Percentiles rank a stretch among this genome's conserved stretches.
Evolutionary conservation across 176 grass and related monocot genomes (phyloP).

Genomic region (Tuctoria greenei): DNA sequence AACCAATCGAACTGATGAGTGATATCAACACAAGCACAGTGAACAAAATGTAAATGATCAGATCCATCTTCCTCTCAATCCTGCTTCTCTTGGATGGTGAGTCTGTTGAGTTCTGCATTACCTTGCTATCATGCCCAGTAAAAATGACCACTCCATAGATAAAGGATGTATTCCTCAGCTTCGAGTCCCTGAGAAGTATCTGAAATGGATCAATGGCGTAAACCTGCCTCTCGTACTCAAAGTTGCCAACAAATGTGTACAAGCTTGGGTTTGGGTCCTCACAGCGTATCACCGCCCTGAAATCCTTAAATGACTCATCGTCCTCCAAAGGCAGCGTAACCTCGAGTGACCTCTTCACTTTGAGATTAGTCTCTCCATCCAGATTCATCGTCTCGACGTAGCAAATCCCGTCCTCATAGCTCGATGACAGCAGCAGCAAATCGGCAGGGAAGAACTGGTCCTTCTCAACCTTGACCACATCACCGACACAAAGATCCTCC

Average conservation of each 20-base stretch:
- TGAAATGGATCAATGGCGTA: constrained; percentile 79
- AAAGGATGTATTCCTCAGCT: constrained; percentile 89
- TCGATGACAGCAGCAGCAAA: constrained; percentile 71
- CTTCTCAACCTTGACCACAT: constrained; percentile 92
- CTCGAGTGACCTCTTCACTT: constrained; percentile 94
- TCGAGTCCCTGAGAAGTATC: constrained; percentile 94
- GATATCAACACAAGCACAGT: constrained; percentile 89
- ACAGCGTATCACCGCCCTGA: constrained; percentile 68
- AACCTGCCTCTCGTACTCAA: constrained; percentile 87
- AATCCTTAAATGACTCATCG: constrained; percentile 73
- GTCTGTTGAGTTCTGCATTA: constrained; percentile 94
- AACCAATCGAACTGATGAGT: constrained; percentile 90
- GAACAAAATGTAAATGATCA: constrained; percentile 90
- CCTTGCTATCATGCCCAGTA: constrained; percentile 91
- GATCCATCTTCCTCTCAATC: constrained; percentile 96
- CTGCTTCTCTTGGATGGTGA: constrained; percentile 93
- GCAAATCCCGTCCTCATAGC: constrained; percentile 97
- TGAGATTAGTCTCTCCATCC: constrained; percentile 93
- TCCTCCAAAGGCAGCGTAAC: constrained; percentile 76
- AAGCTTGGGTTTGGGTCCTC: constrained; percentile 95
- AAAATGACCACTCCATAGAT: constrained; percentile 94
- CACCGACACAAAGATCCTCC: constrained; percentile 79
- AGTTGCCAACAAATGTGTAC: constrained; percentile 88
- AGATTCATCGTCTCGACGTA: constrained; percentile 99
- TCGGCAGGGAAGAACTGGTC: constrained; percentile 98